Evolutionary conservation across 257 asterid species (phyloP).

Genomic region (Forsythia suspensa): DNA sequence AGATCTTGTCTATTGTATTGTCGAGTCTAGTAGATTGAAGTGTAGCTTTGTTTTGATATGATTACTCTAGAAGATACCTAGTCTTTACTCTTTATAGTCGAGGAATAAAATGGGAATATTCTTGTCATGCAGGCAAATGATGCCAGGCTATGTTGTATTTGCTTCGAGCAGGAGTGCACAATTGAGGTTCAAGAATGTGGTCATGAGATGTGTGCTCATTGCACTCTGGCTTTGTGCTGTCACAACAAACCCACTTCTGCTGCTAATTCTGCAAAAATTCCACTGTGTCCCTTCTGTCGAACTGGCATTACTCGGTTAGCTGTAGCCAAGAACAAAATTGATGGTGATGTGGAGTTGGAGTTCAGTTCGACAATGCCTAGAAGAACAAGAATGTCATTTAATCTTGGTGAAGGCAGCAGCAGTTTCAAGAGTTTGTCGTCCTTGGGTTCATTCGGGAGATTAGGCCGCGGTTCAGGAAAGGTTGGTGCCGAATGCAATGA

Average conservation of each 20-base stretch:
- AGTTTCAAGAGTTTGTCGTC: conserved; percentile 61
- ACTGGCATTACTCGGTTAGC: conserved; percentile 53
- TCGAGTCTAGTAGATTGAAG: background rate
- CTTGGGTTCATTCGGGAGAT: conserved; percentile 56
- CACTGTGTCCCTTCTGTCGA: conserved; percentile 81
- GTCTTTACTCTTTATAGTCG: background rate
- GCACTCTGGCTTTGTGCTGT: conserved; percentile 72
- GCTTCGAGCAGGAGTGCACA: conserved; percentile 71
- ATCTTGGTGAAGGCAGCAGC: conserved; percentile 58
- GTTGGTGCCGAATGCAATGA: conserved; percentile 46
- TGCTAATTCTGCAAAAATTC: conserved; percentile 34
- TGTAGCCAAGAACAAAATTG: conserved; percentile 47
- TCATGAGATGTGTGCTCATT: conserved; percentile 86
- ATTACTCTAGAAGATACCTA: background rate
- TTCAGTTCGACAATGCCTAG: conserved; percentile 49
- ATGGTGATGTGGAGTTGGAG: conserved; percentile 36
- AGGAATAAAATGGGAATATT: background rate
- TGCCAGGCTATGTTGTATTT: conserved; percentile 68
- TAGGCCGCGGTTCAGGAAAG: conserved; percentile 55
- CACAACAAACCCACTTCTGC: conserved; percentile 57
- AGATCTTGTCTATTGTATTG: background rate
- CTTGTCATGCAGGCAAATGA: conserved; percentile 51
- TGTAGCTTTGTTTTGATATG: background rate
- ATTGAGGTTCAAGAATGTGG: conserved; percentile 77
- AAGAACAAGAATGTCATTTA: conserved; percentile 43